Conservation (phyloP, 768 basidiomycete genomes). For the Tulasnella sp. region DNA sequence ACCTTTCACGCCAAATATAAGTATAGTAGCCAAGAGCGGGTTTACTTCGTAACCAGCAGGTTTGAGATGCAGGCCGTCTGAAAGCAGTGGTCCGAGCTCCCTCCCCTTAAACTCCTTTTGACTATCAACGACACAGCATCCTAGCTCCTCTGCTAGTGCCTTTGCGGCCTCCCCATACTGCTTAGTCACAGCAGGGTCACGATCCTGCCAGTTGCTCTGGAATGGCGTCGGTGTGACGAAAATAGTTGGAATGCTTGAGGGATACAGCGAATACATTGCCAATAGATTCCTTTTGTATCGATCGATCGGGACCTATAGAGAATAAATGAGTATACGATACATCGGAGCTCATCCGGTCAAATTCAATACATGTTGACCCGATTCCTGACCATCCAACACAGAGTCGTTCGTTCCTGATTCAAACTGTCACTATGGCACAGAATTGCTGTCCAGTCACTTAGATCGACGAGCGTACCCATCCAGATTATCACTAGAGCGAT, state of each 20-base stretch:
- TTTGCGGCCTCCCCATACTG: conserved; percentile 11
- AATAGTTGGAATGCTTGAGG: conserved; percentile 13
- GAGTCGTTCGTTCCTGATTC: conserved; percentile 9
- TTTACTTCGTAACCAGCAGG: conserved; percentile 15
- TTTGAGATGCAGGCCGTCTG: conserved; percentile 13
- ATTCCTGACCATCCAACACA: conserved; percentile 11
- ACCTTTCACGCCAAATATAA: too few relatives aligned
- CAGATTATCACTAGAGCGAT: conserved; percentile 73
- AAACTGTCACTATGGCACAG: not conserved
- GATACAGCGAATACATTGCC: conserved; percentile 15
- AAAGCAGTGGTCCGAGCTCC: conserved; percentile 1
- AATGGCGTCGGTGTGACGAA: conserved; percentile 14
- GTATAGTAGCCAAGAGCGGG: too few relatives aligned
- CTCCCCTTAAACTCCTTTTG: conserved; percentile 12
- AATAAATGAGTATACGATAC: not conserved
- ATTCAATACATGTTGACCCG: conserved; percentile 14
- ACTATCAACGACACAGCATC: not conserved
- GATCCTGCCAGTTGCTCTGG: conserved; percentile 6
- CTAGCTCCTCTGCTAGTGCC: conserved; percentile 11
- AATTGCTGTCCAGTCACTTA: not conserved
- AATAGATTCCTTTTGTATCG: conserved; percentile 12
- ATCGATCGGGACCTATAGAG: conserved; percentile 3
- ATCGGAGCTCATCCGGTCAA: too few relatives aligned
- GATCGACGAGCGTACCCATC: conserved; percentile 45
- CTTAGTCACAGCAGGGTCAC: conserved; percentile 8